Conservation (phyloP, 345 rosid species). For the Salix suchowensis region DNA sequence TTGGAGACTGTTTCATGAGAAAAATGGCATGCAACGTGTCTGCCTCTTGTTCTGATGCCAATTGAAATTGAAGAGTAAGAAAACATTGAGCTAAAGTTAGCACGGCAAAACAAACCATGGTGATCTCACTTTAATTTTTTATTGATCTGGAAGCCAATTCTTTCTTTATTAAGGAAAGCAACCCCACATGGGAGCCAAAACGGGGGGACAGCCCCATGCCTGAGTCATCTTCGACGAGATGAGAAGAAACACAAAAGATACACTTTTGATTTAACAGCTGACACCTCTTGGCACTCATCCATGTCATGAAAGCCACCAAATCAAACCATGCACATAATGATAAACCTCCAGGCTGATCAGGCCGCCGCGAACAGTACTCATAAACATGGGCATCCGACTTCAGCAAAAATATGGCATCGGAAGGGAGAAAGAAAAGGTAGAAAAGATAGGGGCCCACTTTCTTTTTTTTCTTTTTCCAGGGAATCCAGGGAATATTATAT, state of each 20-base stretch:
- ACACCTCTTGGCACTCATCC: conserved; percentile 28
- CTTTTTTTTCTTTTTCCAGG: background rate
- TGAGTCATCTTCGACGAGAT: background rate
- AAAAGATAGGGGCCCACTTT: background rate
- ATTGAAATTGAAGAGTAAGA: background rate
- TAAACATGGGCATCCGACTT: background rate
- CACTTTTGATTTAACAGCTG: conserved; percentile 17
- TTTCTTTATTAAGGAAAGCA: background rate
- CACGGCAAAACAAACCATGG: background rate
- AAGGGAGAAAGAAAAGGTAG: background rate
- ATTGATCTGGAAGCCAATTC: background rate
- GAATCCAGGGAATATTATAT: background rate
- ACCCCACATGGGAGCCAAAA: conserved; percentile 1
- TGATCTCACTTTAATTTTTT: background rate
- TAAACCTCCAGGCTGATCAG: background rate
- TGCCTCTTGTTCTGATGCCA: background rate
- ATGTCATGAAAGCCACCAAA: conserved; percentile 16
- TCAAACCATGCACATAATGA: background rate
- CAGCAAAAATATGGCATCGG: conserved; percentile 4
- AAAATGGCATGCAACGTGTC: no score
- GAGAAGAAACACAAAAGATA: background rate
- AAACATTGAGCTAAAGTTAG: background rate
- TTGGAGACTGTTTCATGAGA: no score
- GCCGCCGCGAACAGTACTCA: background rate
- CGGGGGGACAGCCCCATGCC: background rate